A percentile compares a stretch with the other conserved stretches of the same genome.
Conservation (phyloP, 768 basidiomycete species). For the Pulveroboletus sp. region DNA sequence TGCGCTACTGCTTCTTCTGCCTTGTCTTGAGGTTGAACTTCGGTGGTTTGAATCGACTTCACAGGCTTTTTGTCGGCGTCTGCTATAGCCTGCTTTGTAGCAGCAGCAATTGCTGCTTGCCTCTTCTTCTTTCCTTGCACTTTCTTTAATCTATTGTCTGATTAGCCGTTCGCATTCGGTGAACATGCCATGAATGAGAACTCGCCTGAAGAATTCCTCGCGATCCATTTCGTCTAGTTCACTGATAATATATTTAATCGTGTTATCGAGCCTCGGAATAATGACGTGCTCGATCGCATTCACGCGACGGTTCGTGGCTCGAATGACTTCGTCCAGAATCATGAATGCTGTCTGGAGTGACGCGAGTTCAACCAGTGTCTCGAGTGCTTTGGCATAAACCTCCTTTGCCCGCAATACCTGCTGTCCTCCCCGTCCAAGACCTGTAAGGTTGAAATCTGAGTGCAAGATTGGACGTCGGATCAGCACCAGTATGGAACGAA, state of each 20-base stretch:
- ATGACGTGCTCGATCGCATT: constrained; percentile 98
- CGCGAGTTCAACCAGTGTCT: constrained; percentile 95
- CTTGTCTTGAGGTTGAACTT: constrained; percentile 8
- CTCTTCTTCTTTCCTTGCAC: constrained; percentile 97
- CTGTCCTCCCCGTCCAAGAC: constrained; percentile 94
- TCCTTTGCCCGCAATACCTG: constrained; percentile 94
- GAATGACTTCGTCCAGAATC: constrained; percentile 97
- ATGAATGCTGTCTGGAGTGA: constrained; percentile 97
- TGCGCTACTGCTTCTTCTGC: not conserved
- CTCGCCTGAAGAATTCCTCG: constrained; percentile 87
- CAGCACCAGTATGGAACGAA: constrained; percentile 1
- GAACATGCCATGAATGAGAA: not conserved
- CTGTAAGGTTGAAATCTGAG: constrained; percentile 95
- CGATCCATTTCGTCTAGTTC: constrained; percentile 99
- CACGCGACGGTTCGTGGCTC: constrained; percentile 97
- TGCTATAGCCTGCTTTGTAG: constrained; percentile 15
- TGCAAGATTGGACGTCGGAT: not conserved
- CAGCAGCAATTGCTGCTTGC: constrained; percentile 49
- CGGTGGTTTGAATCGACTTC: constrained; percentile 1
- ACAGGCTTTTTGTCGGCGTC: constrained; percentile 8
- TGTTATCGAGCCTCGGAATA: constrained; percentile 93
- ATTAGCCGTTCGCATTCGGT: constrained; percentile 2
- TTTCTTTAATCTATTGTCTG: constrained; percentile 73
- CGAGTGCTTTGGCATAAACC: constrained; percentile 95
- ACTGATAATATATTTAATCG: constrained; percentile 95